A percentile compares a stretch with the other conserved stretches of the same genome.
Evolutionary conservation across 306 rosid species (phyloP).

Genomic region (Inga laurina): DNA sequence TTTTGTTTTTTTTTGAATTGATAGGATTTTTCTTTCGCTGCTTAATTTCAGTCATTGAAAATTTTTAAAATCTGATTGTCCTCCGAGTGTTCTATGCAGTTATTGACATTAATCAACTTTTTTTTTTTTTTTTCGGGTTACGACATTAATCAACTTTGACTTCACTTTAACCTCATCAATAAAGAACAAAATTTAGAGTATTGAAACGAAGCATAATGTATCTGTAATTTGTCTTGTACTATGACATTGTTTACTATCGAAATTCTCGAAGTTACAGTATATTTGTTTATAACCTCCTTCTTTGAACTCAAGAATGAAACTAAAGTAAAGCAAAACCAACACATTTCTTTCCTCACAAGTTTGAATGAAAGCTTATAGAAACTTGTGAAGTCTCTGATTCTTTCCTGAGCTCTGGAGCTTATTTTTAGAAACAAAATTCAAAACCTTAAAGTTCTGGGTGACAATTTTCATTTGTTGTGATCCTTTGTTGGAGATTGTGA

Average conservation of each 20-base stretch:
- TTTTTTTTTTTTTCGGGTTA: background rate
- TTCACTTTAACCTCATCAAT: constrained; percentile 9
- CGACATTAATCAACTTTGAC: background rate
- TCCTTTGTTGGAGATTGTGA: background rate
- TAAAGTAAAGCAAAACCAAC: background rate
- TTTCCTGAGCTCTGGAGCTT: background rate
- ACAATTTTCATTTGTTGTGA: background rate
- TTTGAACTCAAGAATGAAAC: background rate
- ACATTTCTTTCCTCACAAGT: background rate
- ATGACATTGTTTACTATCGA: background rate
- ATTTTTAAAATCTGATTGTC: constrained; percentile 6
- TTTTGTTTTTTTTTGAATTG: constrained; percentile 9
- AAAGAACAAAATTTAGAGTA: background rate
- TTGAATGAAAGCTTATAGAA: constrained; percentile 17
- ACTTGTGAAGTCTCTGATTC: background rate
- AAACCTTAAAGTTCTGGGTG: background rate
- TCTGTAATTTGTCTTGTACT: background rate
- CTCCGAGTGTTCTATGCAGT: constrained; percentile 9
- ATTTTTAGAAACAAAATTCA: background rate
- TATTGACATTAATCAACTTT: background rate
- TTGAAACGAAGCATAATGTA: background rate
- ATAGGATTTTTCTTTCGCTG: constrained; percentile 9
- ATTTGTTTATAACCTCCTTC: background rate
- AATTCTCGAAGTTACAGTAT: background rate
- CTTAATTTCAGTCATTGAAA: constrained; percentile 20